Conservation (phyloP, 2,329 filamentous ascomycete genomes). For the Xylogone sp. region DNA sequence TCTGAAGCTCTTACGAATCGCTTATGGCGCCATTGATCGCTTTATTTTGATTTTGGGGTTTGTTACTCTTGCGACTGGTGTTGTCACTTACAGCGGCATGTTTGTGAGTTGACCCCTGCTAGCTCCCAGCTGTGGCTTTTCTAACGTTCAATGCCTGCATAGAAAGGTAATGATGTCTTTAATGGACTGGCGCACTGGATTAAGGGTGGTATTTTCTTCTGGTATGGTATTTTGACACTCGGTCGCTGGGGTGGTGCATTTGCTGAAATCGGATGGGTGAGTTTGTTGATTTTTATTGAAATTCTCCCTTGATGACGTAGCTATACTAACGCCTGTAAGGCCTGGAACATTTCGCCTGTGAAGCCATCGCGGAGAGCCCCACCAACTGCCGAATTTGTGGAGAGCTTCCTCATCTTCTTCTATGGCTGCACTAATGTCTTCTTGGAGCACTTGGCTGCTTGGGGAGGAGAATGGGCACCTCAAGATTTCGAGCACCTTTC, state of each 20-base stretch:
- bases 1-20: conserved; percentile 53
- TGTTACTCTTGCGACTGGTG: conserved; percentile 65
- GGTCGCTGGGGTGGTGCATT: conserved; percentile 90
- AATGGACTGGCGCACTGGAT: conserved; percentile 89
- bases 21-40: conserved; percentile 70
- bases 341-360: conserved; percentile 81
- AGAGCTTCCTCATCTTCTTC: conserved; percentile 84
- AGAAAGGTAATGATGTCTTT: conserved; percentile 67
- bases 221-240: conserved; percentile 82
- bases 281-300: conserved; percentile 17
- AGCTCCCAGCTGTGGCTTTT: conserved; percentile 7
- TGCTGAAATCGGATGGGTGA: conserved; percentile 79
- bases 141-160: not conserved
- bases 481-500: conserved; percentile 88
- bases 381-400: conserved; percentile 82
- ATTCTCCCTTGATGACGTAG: not conserved
- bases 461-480: conserved; percentile 68
- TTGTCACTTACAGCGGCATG: conserved; percentile 75
- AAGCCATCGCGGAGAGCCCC: conserved; percentile 52
- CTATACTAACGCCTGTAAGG: conserved; percentile 36
- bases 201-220: conserved; percentile 93
- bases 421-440: conserved; percentile 91
- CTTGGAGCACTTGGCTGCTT: conserved; percentile 77
- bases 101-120: conserved; percentile 58
- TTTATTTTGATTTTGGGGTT: conserved; percentile 77